phyloP scores from a whole-genome alignment of 2,329 filamentous ascomycete species.

The Fusarium algeriense region DNA sequence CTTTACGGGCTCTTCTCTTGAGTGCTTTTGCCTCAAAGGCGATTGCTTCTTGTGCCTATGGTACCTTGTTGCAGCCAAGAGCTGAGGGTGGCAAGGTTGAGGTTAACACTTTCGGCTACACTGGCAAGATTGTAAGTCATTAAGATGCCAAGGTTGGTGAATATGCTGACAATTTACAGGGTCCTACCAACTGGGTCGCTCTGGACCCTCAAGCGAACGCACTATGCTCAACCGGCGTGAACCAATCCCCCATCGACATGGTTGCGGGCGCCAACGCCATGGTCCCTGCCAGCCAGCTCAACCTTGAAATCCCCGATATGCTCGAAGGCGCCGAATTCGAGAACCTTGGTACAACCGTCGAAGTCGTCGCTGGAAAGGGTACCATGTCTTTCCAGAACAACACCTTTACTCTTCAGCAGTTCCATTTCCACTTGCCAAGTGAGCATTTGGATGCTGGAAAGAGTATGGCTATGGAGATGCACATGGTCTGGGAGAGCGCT shows the following conservation, averaged over 20 bases:
- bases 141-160: not conserved
- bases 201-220: slow-evolving; percentile 57
- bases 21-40: slow-evolving; percentile 31
- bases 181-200: slow-evolving; percentile 66
- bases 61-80: slow-evolving; percentile 52
- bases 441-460: slow-evolving; percentile 65
- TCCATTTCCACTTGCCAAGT: slow-evolving; percentile 71
- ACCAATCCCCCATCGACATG: slow-evolving; percentile 70
- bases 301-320: slow-evolving; percentile 52
- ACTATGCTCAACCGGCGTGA: slow-evolving; percentile 60
- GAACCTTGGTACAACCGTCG: slow-evolving; percentile 65
- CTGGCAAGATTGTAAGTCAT: slow-evolving; percentile 12
- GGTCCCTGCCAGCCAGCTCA: slow-evolving; percentile 49
- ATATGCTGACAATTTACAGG: slow-evolving; percentile 38
- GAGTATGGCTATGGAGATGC: slow-evolving; percentile 50
- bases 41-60: slow-evolving; percentile 56
- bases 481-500: slow-evolving; percentile 48
- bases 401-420: slow-evolving; percentile 63
- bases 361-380: slow-evolving; percentile 57
- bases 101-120: slow-evolving; percentile 53
- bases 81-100: slow-evolving; percentile 48
- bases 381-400: slow-evolving; percentile 56
- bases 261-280: slow-evolving; percentile 45
- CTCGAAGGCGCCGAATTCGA: slow-evolving; percentile 58
- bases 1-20: slow-evolving; percentile 16